Evolutionary conservation across 257 asterid genomes (phyloP).

Genomic region (Ehretia macrophylla): DNA sequence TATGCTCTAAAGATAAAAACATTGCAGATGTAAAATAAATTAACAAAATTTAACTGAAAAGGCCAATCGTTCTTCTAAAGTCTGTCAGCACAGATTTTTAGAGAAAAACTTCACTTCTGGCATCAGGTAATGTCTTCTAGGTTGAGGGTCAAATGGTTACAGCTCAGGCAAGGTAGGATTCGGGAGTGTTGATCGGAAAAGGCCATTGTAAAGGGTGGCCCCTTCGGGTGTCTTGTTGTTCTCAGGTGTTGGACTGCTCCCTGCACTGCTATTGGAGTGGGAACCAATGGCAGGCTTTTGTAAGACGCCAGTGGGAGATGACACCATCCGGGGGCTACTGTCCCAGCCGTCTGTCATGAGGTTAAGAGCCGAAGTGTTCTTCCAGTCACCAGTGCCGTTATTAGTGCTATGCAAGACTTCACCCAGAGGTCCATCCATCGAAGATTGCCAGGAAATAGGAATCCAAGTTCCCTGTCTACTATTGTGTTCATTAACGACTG

Average conservation of each 20-base stretch:
- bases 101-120: not conserved
- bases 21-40: conserved; percentile 1
- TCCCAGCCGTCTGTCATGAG: conserved; percentile 67
- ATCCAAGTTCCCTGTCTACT: conserved; percentile 47
- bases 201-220: conserved; percentile 37
- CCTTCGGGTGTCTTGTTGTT: conserved; percentile 40
- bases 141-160: conserved; percentile 5
- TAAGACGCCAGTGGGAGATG: conserved; percentile 91
- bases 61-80: not conserved
- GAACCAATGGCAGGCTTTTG: conserved; percentile 67
- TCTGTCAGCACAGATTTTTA: conserved; percentile 15
- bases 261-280: conserved; percentile 78
- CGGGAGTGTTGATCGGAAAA: conserved; percentile 29
- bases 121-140: not conserved
- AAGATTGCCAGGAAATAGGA: conserved; percentile 74
- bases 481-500: conserved; percentile 14
- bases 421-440: conserved; percentile 90
- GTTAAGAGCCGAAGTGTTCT: conserved; percentile 41
- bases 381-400: conserved; percentile 26
- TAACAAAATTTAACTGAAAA: conserved; percentile 20
- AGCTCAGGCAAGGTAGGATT: conserved; percentile 50
- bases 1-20: conserved; percentile 9
- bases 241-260: conserved; percentile 74
- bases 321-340: conserved; percentile 42
- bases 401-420: conserved; percentile 65